phyloP scores from a whole-genome alignment of 78 protist genomes.

The Corallochytrium limacisporum region DNA sequence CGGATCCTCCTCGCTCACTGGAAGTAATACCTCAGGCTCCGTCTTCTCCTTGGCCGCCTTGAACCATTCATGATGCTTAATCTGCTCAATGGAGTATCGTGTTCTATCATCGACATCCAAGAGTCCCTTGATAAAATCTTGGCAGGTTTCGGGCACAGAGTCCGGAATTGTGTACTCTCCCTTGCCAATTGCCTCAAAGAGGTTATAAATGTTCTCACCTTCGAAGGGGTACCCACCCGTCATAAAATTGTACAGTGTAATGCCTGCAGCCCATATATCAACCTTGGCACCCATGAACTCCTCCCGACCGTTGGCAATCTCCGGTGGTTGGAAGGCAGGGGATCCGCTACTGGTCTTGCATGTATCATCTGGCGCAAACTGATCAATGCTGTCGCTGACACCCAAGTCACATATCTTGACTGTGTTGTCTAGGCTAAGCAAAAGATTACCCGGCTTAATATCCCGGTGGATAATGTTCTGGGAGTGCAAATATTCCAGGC shows the following conservation, averaged over 20 bases:
- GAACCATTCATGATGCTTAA: background rate
- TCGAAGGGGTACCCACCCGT: constrained; percentile 40
- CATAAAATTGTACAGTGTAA: constrained; percentile 23
- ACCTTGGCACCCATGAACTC: constrained; percentile 20
- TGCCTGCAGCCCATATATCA: constrained; percentile 44
- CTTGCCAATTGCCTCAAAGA: constrained; percentile 20
- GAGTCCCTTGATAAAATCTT: background rate
- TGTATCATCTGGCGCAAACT: background rate
- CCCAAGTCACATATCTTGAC: constrained; percentile 68
- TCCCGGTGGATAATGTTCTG: constrained; percentile 53
- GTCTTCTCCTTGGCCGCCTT: background rate
- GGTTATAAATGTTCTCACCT: constrained; percentile 11
- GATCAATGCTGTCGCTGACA: constrained; percentile 15
- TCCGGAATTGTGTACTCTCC: constrained; percentile 14
- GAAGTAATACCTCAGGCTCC: background rate
- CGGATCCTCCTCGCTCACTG: background rate
- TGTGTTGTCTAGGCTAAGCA: constrained; percentile 18
- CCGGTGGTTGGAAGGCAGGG: constrained; percentile 44
- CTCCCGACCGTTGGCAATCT: constrained; percentile 16
- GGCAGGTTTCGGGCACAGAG: background rate
- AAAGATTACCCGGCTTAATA: constrained; percentile 62
- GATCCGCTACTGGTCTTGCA: constrained; percentile 13
- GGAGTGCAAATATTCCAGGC: constrained; percentile 41
- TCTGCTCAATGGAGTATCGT: background rate
- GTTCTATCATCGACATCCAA: background rate